phyloP scores from a whole-genome alignment of 2,329 filamentous ascomycete species.

The Truncatella angustata region DNA sequence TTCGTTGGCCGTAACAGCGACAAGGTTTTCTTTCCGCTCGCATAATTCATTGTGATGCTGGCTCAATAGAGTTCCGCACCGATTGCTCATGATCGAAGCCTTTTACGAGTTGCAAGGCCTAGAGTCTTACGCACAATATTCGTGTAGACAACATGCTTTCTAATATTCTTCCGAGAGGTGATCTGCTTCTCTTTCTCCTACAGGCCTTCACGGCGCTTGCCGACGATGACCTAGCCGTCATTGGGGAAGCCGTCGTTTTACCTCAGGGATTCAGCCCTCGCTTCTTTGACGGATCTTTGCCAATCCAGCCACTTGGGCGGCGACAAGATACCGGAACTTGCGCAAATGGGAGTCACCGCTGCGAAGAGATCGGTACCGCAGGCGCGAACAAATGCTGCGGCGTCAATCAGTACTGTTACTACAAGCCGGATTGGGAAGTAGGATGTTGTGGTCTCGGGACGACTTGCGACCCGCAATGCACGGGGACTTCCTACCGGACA shows the following conservation, averaged over 20 bases:
- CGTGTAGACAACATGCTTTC: not conserved
- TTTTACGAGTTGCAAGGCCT: not conserved
- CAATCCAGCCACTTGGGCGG: not conserved
- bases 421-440: slow-evolving; percentile 19
- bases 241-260: not conserved
- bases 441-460: slow-evolving; percentile 32
- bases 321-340: slow-evolving; percentile 3
- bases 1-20: not conserved
- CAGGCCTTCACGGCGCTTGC: not conserved
- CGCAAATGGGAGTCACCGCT: slow-evolving; percentile 2
- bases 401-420: slow-evolving; percentile 29
- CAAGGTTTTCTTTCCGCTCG: not conserved
- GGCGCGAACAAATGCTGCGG: slow-evolving; percentile 19
- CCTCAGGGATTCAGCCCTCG: slow-evolving; percentile 9
- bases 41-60: not conserved
- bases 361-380: slow-evolving; percentile 7
- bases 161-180: not conserved
- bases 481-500: slow-evolving; percentile 26
- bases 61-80: not conserved
- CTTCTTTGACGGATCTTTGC: not conserved
- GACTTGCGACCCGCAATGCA: slow-evolving; percentile 29
- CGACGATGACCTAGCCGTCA: not conserved
- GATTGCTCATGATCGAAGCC: not conserved
- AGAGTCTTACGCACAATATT: not conserved
- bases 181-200: not conserved